Base-by-base conservation (phyloP, 1,284 basidiomycete genomes). In the Stygiomarasmius scandens region DNA sequence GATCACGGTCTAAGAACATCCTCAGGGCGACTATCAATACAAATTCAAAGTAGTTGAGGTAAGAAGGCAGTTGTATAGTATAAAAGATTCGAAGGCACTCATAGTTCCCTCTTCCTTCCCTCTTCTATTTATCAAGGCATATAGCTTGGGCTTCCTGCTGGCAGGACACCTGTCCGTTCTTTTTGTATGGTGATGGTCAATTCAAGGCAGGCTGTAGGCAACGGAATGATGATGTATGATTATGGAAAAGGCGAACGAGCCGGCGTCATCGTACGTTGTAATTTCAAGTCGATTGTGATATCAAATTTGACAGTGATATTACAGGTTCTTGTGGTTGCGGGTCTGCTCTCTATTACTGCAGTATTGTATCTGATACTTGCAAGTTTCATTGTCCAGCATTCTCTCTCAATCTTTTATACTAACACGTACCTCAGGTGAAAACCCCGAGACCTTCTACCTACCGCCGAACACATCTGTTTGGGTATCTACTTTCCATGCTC, bases 401-500 rank as follows among this genome's bases (percentile, higher is more conserved):
- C n/a, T n/a, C 38, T 16, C 8, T 41, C 5, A 6, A n/a, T 16
- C 14, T n/a, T 16, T 41, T n/a, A 41, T 32, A 5, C 29, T 4
- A 41, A 41, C 38, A 4, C n/a, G 38, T 5, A 12, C 16, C 4
- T 16, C 16, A 49, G 44, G 48, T 48, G 12, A 49, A 52, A 27
- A 53, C 58, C 5, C 47, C 46, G 3, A 56, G 51, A 49, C 41
- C 51, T 9, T 38, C 29, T 11, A 34, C 34, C 10, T 56, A 41
- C 55, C 41, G 47, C 44, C 38, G 43, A 14, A 52, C 54, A 16
- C 49, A 59, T 48, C 25, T 59, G n/a, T 38, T 59, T 29, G 58
- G 58, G 19, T 59, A 59, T 44, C 55, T 59, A 19, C 24, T 59
- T 16, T 59, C 47, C 22, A 36, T 56, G 20, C 55, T 59, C 9